Base-by-base conservation (phyloP, 2,329 filamentous ascomycete genomes). In the Chlorencoelia australis region DNA sequence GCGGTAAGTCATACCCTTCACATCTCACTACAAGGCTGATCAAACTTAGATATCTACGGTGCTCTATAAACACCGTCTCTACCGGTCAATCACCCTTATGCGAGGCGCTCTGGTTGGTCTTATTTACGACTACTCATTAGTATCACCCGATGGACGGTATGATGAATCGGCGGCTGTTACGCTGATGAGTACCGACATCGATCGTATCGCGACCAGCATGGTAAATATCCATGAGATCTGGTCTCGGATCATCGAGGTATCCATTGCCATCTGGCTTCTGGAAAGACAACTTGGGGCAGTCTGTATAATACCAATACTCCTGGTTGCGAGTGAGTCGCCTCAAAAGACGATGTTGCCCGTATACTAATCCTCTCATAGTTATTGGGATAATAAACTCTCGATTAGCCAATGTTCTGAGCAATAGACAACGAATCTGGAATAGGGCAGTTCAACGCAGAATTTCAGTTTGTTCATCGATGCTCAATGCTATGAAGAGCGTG, bases 71-170 rank as follows among this genome's bases (percentile, higher is more conserved):
- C 63, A 67, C 46, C 48, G 57, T 9, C 57, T 60, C 0, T 62
- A 65, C 41, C 62, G 63, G 5, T 51, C 54, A 8, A 59, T 63
- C 17, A 63, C 62, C 7, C 62, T 65, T 55, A 51, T 64, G 7
- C 53, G 65, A 22, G 62, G 61, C 7, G 59, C 54, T 0, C 46
- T 68, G 6, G 54, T 67, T n/a, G 63, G 66, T 0, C 54, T 73
- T 44, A 63, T 76, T 2, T 75, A 68, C 45, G 59, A 62, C 13
- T 67, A 68, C 45, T 67, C 65, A 0, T 39, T 66, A 1, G 44
- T 49, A 1, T 41, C 65, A 11, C 52, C 52, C 8, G 48, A 52
- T 0, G 43, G 49, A 0, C 43, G 50, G 1, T 48, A 57, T 16
- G 57, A 61, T 11, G 60, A 63, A 15, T 54, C 56, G 1, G 57